Base-by-base conservation (phyloP, 352 stramenopile genomes). In the Phytopythium helicoides region DNA sequence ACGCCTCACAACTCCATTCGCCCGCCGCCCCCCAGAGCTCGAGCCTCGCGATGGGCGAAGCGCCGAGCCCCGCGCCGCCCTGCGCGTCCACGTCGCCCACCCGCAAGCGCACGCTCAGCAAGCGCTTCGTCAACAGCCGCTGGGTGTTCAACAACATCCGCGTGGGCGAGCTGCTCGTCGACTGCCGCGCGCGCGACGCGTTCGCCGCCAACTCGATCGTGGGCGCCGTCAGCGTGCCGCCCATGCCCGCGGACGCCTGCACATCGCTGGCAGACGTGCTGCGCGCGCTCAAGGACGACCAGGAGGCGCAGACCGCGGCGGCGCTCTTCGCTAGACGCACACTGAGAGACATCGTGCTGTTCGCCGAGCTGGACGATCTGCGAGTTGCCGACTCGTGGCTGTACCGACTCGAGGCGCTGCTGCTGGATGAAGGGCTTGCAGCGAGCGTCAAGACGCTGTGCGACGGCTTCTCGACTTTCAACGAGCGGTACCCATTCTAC, bases 121-220 rank as follows among this genome's bases (percentile, higher is more conserved):
- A 48, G 25, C 54, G 64, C n/a, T 25, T 50, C 15, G 80, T 89
- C 22, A 66, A 81, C 56, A 70, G 60, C 19, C 73, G 64, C 37
- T 92, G 76, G 77, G 75, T 91, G 23, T 90, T 81, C 57, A 91
- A 92, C 73, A 73, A 88, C 39, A 66, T 91, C 40, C 68, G 82
- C 45, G 66, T 81, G 10, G 82, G 82, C 35, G 71, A 77, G 44
- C 14, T 90, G 28, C 19, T 92, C 18, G 34, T 91, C n/a, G 82
- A 92, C 63, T 62, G 64, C 21, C 73, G 82, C 16, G 38, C 55
- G 10, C 33, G 48, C 15, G 54, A 70, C 3, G 50, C 56, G 28
- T 81, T 74, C 35, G 44, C 52, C 9, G 25, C 25, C 2, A 73
- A 81, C 58, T 76, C 79, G 1, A 49, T 92, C 23, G 54, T 81